phyloP scores from a whole-genome alignment of 2,329 filamentous ascomycete species.

The Fusarium redolens region DNA sequence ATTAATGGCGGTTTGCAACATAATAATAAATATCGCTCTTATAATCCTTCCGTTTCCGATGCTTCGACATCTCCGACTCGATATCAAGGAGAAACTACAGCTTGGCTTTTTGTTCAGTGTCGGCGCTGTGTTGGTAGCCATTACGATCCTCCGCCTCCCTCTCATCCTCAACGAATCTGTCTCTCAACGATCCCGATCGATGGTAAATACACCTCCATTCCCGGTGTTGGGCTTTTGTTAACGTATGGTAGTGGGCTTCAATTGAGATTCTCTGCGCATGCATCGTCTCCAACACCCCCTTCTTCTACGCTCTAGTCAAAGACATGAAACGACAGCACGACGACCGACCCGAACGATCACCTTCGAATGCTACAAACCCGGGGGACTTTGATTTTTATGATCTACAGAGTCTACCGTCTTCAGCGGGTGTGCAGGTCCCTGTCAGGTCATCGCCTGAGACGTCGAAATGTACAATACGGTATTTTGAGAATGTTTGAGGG shows the following conservation, averaged over 20 bases:
- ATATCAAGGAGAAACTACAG: conserved; percentile 34
- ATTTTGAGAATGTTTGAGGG: conserved; percentile 7
- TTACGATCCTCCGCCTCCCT: conserved; percentile 47
- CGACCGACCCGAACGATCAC: conserved; percentile 24
- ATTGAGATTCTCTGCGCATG: conserved; percentile 49
- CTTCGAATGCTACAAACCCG: conserved; percentile 9
- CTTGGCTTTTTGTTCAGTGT: conserved; percentile 45
- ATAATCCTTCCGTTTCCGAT: conserved; percentile 49
- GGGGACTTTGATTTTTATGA: conserved; percentile 29
- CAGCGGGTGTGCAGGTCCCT: neutral
- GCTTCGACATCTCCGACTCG: conserved; percentile 38
- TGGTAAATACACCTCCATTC: conserved; percentile 22
- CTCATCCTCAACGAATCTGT: conserved; percentile 46
- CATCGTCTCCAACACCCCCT: conserved; percentile 47
- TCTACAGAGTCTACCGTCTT: conserved; percentile 29
- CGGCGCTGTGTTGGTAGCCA: conserved; percentile 42
- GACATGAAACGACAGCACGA: conserved; percentile 45
- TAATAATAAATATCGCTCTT: conserved; percentile 45
- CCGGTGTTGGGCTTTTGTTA: neutral
- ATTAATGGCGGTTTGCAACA: conserved; percentile 47
- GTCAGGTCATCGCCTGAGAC: neutral
- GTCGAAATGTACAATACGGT: conserved; percentile 7
- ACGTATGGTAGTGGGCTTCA: conserved; percentile 44
- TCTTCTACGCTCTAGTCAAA: conserved; percentile 46
- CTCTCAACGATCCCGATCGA: conserved; percentile 46